Conservation (phyloP, 1,284 basidiomycete genomes). For the Ceratorhiza oryzae-sativae region DNA sequence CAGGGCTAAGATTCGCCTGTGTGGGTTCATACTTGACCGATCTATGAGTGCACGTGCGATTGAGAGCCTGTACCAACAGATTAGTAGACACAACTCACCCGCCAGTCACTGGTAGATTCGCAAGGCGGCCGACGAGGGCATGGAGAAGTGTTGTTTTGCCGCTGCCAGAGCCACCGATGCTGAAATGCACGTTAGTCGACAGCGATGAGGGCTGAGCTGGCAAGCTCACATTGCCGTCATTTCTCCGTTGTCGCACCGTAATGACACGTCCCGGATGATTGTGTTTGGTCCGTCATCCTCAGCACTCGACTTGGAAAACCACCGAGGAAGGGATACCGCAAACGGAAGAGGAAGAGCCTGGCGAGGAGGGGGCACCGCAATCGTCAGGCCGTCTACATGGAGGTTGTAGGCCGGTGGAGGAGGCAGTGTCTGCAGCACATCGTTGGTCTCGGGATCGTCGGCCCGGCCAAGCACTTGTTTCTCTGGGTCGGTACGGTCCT, state of each 20-base stretch:
- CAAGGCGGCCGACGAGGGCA: slow-evolving; percentile 51
- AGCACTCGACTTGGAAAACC: slow-evolving; percentile 6
- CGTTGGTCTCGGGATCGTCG: not conserved
- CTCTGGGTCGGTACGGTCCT: not conserved
- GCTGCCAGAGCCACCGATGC: slow-evolving; percentile 51
- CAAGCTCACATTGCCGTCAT: slow-evolving; percentile 52
- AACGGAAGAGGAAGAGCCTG: slow-evolving; percentile 36
- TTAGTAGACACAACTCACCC: slow-evolving; percentile 45
- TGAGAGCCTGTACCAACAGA: no score
- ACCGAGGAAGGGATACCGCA: slow-evolving; percentile 20
- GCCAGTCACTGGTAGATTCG: slow-evolving; percentile 49
- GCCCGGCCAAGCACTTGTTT: not conserved
- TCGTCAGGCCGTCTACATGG: slow-evolving; percentile 48
- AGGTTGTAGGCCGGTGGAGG: slow-evolving; percentile 52
- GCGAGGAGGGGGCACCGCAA: slow-evolving; percentile 49
- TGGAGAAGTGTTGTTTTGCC: slow-evolving; percentile 56
- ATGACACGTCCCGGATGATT: slow-evolving; percentile 51
- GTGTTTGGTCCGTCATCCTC: slow-evolving; percentile 44
- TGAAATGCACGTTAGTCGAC: slow-evolving; percentile 28
- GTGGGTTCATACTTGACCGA: slow-evolving; percentile 5
- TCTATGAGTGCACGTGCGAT: no score
- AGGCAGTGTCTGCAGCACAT: slow-evolving; percentile 46
- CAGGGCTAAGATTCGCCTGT: not conserved
- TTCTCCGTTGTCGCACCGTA: slow-evolving; percentile 50
- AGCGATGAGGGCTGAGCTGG: not conserved